Evolutionary conservation across 2,329 filamentous ascomycete genomes (phyloP), one percentile per base, ranked within the genome.

Genomic region (Tolypocladium capitatum): DNA sequence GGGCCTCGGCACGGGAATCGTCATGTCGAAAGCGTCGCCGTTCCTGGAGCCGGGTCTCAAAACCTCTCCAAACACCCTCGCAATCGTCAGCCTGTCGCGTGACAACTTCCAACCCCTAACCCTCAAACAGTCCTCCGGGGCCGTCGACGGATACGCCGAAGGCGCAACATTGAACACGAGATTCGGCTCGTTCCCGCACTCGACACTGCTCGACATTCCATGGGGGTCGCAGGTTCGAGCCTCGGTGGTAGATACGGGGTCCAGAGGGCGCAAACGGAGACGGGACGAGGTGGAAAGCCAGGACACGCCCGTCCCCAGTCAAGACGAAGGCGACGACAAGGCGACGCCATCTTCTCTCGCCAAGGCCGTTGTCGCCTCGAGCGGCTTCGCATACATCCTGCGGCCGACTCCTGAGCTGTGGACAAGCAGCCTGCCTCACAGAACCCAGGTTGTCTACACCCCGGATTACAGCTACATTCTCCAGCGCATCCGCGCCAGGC

Each of bases 151-250:
- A 50, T 89, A 89, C 58, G 76, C 78, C 30, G 84, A 89, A 61
- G 85, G 85, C 33, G 82, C 81, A 43, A 84, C 88, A 2, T 80
- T 90, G 47, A 97, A 95, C 68, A 98, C 91, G 1, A 82, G 90
- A 41, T 98, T 95, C 60, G 92, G 92, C 44, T 95, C 90, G 0
- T 91, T 89, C 51, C 86, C 86, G 0, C 86, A 91, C 61, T 84
- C 78, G 11, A 90, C 86, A 0, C 68, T 91, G 42, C 75, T 95
- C 48, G 74, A 80, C 5, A 72, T 89, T 47, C 84, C 86, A 38
- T 97, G 91, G 91, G 92, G 92, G 28, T 88, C 86, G 7, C 92
- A 97, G 63, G 82, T 97, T 21, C 77, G 87, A 43, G 92, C 92
- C 8, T 95, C 89, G 2, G 80, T 83, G 31, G 89, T 96, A 48